A percentile compares a stretch with the other conserved stretches of the same genome.
These are phyloP conservation scores for Trichocladium antarcticum DNA, from an alignment of 495 filamentous ascomycete species.

Conservation along the genomic window DNA sequence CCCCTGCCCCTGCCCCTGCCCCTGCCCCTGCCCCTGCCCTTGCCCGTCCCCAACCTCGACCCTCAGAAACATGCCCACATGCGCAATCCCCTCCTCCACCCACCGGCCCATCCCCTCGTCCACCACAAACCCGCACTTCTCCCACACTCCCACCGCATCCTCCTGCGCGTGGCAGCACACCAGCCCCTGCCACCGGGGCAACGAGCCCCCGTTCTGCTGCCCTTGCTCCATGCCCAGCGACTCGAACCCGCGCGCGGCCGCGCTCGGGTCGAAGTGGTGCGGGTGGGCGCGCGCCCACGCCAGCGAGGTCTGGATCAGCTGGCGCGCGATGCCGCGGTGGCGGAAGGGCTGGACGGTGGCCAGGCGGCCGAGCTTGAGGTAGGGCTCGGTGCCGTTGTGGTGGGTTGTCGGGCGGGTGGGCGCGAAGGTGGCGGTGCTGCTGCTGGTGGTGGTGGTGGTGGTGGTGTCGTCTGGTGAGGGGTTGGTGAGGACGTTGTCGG, in stretches of 20 bases:
- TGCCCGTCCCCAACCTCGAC: slow-evolving; percentile 13
- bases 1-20: no score
- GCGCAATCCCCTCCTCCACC: slow-evolving; percentile 74
- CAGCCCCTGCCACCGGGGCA: slow-evolving; percentile 54
- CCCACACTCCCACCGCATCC: slow-evolving; percentile 48
- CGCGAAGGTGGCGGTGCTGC: slow-evolving; percentile 21
- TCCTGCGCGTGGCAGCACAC: slow-evolving; percentile 66
- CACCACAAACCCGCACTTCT: slow-evolving; percentile 52
- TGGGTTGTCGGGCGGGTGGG: slow-evolving; percentile 32
- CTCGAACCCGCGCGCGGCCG: slow-evolving; percentile 35
- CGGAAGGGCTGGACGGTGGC: slow-evolving; percentile 54
- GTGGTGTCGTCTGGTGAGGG: not conserved
- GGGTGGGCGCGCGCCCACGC: slow-evolving; percentile 51
- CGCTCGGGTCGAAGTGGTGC: slow-evolving; percentile 38
- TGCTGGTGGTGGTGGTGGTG: not conserved
- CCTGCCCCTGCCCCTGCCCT: not conserved
- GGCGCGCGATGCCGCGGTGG: slow-evolving; percentile 47
- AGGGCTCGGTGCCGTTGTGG: slow-evolving; percentile 54
- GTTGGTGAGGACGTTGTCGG: slow-evolving; percentile 24
- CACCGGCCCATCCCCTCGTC: slow-evolving; percentile 65
- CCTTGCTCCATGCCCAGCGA: slow-evolving; percentile 21
- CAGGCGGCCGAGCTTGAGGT: slow-evolving; percentile 69
- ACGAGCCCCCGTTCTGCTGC: slow-evolving; percentile 10
- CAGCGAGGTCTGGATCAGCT: slow-evolving; percentile 51
- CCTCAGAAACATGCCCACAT: slow-evolving; percentile 65